Base-by-base conservation (phyloP, 148 eudicot genomes). In the Cornus suecica region DNA sequence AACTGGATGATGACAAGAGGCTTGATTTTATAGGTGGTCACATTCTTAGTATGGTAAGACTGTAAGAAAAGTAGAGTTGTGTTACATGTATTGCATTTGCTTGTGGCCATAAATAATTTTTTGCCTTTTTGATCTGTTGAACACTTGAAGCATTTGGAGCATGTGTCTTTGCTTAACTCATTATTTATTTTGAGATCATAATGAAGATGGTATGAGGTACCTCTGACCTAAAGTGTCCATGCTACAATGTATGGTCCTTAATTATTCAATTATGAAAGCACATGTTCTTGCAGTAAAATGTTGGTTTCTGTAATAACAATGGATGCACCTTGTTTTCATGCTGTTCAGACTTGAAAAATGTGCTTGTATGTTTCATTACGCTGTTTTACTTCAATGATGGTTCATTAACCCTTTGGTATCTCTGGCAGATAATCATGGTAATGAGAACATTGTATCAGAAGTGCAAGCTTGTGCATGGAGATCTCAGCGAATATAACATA, bases 401-500 rank as follows among this genome's bases (percentile, higher is more conserved):
- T 34, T 32, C 4, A 11, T 63, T 54, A 68, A 58, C n/a, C 23
- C 24, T 70, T 34, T 42, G 28, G 37, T 27, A 56, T 74, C 24
- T 78, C 32, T 65, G 34, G 18, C 74, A 95, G 99, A 88, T 95
- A 71, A 88, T 95, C 74, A 81, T 88, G 30, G 84, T 85, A 26
- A 95, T 95, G 99, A 84, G 99, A 65, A 91, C 93, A 10, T 52
- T 95, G 75, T 92, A 92, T 81, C 99, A 95, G 77, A 95, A 95
- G 77, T 95, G 99, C 88, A 95, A 95, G 80, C 89, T 95, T 64
- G 99, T 95, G 71, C 99, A 95, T 83, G 99, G 97, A 71, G 99
- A 95, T 80, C 87, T 95, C 28, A 95, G 99, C 48, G 99, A 95
- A 79, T 95, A 95, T 77, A 95, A 95, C 83, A 87, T 95, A 75